Conservation (phyloP, 331 rosid genomes). For the Rhamnella rubrinervis region DNA sequence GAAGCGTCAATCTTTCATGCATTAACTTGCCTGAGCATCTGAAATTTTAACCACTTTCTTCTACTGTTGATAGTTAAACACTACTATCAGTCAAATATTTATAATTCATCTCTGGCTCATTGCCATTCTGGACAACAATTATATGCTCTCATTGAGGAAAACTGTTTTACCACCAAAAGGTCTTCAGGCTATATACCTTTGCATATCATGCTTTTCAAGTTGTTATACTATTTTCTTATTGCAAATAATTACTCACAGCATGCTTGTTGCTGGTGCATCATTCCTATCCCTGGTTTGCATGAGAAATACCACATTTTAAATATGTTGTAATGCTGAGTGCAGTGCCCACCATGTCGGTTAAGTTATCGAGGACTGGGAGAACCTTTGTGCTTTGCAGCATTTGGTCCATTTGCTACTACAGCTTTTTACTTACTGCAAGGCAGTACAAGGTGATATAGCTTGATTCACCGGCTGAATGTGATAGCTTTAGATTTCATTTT, state of each 20-base stretch:
- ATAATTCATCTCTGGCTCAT: no score
- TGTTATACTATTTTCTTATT: no score
- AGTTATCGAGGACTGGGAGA: conserved; percentile 89
- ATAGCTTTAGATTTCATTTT: conserved; percentile 8
- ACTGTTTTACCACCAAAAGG: no score
- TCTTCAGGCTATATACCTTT: no score
- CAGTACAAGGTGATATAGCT: conserved; percentile 54
- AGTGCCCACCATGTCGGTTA: conserved; percentile 90
- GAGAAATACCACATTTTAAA: neutral
- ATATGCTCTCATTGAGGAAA: no score
- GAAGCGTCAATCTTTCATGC: neutral
- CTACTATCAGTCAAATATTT: no score
- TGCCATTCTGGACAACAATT: no score
- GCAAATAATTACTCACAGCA: no score
- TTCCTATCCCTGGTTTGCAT: neutral
- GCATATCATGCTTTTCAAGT: no score
- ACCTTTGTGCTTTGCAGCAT: conserved; percentile 90
- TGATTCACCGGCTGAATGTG: neutral
- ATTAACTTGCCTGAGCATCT: neutral
- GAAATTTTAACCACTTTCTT: neutral
- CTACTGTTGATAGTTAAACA: no score
- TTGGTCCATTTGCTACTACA: conserved; percentile 81
- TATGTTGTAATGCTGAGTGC: conserved; percentile 26
- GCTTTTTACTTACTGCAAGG: conserved; percentile 85
- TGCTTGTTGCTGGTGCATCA: no score